These are phyloP conservation scores for Clavispora fructus DNA, from an alignment of 805 yeast species.

Conservation along the genomic window DNA sequence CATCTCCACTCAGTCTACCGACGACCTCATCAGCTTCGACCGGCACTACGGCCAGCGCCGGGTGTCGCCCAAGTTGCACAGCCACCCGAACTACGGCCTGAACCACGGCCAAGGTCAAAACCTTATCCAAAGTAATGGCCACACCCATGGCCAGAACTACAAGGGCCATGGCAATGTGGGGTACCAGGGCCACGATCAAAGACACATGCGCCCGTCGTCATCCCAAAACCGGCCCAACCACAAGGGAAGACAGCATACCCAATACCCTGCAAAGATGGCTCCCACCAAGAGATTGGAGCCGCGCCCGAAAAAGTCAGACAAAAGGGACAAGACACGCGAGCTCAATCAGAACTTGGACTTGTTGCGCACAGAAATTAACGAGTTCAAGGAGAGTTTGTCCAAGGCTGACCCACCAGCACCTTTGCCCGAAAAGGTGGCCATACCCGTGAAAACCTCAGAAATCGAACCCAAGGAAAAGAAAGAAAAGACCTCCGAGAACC, in stretches of 20 bases:
- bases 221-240: too few relatives aligned
- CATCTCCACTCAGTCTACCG: not conserved
- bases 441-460: conserved; percentile 13
- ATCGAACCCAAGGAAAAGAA: not conserved
- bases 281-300: too few relatives aligned
- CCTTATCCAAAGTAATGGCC: too few relatives aligned
- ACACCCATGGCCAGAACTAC: too few relatives aligned
- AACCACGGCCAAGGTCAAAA: not conserved
- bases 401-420: conserved; percentile 15
- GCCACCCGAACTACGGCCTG: not conserved
- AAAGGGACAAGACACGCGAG: conserved; percentile 27
- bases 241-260: too few relatives aligned
- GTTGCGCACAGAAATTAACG: conserved; percentile 38
- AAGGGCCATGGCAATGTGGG: too few relatives aligned
- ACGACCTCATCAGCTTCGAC: not conserved
- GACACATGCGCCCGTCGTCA: too few relatives aligned
- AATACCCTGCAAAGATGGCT: too few relatives aligned
- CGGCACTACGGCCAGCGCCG: not conserved
- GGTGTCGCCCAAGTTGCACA: not conserved
- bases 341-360: conserved; percentile 38
- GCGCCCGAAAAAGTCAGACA: not conserved
- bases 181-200: too few relatives aligned
- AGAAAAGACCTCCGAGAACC: not conserved
- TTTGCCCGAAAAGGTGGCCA: conserved; percentile 29
- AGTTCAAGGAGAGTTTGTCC: conserved; percentile 38